These are phyloP conservation scores for Oryza australiensis DNA, from an alignment of 176 grass and related monocot genomes.

Conservation along the genomic window DNA sequence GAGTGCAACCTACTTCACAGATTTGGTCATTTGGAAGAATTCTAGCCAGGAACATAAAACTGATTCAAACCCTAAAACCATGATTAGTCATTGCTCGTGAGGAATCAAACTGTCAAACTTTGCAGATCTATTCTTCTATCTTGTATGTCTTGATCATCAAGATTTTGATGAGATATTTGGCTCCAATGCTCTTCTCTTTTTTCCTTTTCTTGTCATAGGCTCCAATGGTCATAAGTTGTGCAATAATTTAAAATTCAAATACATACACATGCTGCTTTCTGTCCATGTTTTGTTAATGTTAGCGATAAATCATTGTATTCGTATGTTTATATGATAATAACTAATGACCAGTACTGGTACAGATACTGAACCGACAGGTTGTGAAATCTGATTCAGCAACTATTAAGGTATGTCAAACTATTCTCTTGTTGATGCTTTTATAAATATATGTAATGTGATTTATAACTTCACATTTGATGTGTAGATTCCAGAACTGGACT, in stretches of 20 bases:
- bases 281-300: background rate
- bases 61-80: background rate
- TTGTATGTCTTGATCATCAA: background rate
- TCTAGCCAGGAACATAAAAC: background rate
- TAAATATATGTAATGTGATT: background rate
- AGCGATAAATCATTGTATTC: background rate
- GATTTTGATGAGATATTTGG: background rate
- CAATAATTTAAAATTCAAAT: background rate
- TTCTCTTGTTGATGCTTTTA: background rate
- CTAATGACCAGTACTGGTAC: slow-evolving; percentile 37
- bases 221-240: background rate
- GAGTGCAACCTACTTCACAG: background rate
- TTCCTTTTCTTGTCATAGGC: background rate
- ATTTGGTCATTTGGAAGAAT: background rate
- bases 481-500: slow-evolving; percentile 91
- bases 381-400: slow-evolving; percentile 97
- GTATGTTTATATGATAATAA: background rate
- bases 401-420: slow-evolving; percentile 64
- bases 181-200: background rate
- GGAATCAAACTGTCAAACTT: background rate
- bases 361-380: slow-evolving; percentile 90
- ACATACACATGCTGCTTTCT: background rate
- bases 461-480: slow-evolving; percentile 19
- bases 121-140: background rate
- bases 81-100: background rate